phyloP scores from a whole-genome alignment of 2,329 filamentous ascomycete species.

The Sarocladium kiliense region DNA sequence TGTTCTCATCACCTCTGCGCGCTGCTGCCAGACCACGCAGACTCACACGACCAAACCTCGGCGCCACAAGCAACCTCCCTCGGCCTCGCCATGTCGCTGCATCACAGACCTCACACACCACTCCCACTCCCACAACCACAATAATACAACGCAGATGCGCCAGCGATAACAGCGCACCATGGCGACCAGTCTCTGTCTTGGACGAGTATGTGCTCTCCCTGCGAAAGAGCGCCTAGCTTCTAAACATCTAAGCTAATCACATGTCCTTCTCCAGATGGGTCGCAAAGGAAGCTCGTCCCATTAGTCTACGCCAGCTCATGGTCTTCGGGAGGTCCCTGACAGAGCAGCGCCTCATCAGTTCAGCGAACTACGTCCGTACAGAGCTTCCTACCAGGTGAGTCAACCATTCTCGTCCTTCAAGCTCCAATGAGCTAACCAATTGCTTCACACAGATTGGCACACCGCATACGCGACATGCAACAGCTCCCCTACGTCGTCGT shows the following conservation, averaged over 20 bases:
- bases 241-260: neutral
- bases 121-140: neutral
- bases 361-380: slow-evolving; percentile 94
- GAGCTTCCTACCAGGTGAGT: slow-evolving; percentile 78
- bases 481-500: slow-evolving; percentile 93
- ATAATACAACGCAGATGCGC: neutral
- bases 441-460: slow-evolving; percentile 61
- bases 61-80: neutral
- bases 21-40: slow-evolving; percentile 36
- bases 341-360: slow-evolving; percentile 82
- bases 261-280: slow-evolving; percentile 67
- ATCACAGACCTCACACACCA: no score
- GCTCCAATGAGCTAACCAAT: no score
- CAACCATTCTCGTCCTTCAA: neutral
- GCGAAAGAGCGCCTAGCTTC: neutral
- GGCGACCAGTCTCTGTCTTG: slow-evolving; percentile 58
- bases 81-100: neutral
- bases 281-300: slow-evolving; percentile 84
- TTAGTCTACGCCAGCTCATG: slow-evolving; percentile 92
- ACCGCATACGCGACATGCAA: slow-evolving; percentile 95
- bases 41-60: slow-evolving; percentile 17
- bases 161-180: slow-evolving; percentile 31
- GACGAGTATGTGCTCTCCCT: slow-evolving; percentile 49
- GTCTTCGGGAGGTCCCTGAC: slow-evolving; percentile 94
- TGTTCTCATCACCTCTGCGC: slow-evolving; percentile 42